These are phyloP conservation scores for Rhodotorula glutinis DNA, from an alignment of 1,284 basidiomycete species.

Conservation along the genomic window DNA sequence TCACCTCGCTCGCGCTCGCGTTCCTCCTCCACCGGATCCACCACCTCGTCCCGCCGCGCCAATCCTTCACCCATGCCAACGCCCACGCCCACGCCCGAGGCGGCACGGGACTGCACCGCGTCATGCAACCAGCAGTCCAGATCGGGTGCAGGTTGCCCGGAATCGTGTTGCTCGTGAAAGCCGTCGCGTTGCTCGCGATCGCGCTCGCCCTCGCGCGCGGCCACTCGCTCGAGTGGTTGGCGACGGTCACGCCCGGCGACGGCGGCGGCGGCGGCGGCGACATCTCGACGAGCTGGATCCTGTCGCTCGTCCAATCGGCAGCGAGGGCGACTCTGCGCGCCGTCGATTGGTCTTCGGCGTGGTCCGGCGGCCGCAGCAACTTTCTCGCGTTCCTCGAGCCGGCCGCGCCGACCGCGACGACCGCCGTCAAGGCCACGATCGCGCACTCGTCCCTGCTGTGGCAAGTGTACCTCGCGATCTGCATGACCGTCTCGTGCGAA, in stretches of 20 bases:
- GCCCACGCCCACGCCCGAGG: neutral
- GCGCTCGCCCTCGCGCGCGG: neutral
- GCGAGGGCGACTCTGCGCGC: neutral
- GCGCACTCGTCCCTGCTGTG: conserved; percentile 19
- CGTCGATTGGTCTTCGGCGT: conserved; percentile 2
- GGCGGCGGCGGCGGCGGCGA: too few relatives aligned
- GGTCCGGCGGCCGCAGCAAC: too few relatives aligned
- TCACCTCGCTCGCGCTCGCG: conserved; percentile 25
- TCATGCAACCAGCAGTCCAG: conserved; percentile 4
- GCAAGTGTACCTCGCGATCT: conserved; percentile 19
- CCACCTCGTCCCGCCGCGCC: conserved; percentile 34
- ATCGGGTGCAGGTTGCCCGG: conserved; percentile 5
- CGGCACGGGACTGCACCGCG: neutral
- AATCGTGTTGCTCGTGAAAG: conserved; percentile 5
- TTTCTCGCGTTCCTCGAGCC: neutral
- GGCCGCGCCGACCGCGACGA: conserved; percentile 6
- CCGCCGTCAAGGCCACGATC: neutral
- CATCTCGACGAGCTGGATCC: too few relatives aligned
- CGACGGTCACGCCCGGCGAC: neutral
- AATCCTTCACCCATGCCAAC: neutral
- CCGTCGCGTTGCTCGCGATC: conserved; percentile 1
- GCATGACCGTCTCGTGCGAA: conserved; percentile 20
- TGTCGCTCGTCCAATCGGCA: too few relatives aligned
- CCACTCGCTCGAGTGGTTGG: too few relatives aligned
- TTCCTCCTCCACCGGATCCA: conserved; percentile 35